phyloP scores from a whole-genome alignment of 2,329 filamentous ascomycete species.

The Neopestalotiopsis sp. region DNA sequence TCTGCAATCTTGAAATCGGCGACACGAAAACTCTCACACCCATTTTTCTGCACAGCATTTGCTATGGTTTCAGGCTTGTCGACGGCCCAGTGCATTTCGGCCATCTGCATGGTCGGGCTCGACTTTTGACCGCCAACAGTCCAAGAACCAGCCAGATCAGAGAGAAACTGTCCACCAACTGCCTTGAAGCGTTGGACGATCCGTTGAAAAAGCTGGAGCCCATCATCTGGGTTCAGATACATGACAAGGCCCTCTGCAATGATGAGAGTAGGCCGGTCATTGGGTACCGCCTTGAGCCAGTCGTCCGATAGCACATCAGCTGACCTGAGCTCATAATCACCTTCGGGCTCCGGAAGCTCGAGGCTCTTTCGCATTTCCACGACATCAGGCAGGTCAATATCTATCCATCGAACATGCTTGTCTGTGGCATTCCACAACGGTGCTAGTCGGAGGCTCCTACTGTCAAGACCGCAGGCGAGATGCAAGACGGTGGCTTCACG shows the following conservation, averaged over 20 bases:
- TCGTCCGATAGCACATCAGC: conserved; percentile 25
- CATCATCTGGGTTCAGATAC: conserved; percentile 25
- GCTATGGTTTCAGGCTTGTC: background rate
- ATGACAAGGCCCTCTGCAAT: conserved; percentile 34
- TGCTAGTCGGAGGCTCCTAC: conserved; percentile 25
- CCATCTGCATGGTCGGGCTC: background rate
- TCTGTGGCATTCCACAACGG: conserved; percentile 4
- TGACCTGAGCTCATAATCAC: conserved; percentile 29
- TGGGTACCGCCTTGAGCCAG: conserved; percentile 30
- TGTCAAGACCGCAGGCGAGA: conserved; percentile 31
- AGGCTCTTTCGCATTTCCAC: conserved; percentile 29
- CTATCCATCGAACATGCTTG: conserved; percentile 30
- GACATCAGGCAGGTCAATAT: conserved; percentile 34
- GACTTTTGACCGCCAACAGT: background rate
- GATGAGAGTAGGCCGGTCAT: conserved; percentile 31
- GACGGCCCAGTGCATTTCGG: background rate
- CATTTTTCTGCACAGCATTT: background rate
- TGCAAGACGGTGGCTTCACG: conserved; percentile 24
- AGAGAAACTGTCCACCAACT: background rate
- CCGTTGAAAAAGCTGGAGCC: background rate
- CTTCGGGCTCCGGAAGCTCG: conserved; percentile 21
- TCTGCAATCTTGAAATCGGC: background rate
- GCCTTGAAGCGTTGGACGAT: background rate
- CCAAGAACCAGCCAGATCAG: conserved; percentile 1
- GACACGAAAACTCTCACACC: background rate